Base-by-base conservation (phyloP, 305 asterid species). In the Fraxinus albicans region DNA sequence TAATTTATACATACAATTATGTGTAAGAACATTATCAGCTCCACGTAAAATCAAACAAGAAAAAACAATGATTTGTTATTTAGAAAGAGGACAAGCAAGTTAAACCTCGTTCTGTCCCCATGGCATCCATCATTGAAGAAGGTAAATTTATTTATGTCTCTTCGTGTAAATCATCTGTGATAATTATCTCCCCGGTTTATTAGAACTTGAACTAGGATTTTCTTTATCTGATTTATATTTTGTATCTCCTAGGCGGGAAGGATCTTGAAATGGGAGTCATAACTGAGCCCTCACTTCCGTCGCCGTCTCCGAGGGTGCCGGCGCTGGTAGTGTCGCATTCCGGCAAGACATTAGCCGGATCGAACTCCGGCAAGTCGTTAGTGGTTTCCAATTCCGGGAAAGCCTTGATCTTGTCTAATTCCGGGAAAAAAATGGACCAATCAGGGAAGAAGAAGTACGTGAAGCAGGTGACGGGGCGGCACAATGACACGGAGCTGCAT, bases 391-490 rank as follows among this genome's bases (percentile, higher is more conserved):
- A 73, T 73, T 73, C 77, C 5, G 77, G 77, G 5, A 73, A 73
- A 9, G 92, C 92, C 47, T 87, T 90, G 34, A 90, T 90, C 21
- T 82, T 90, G 23, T 88, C 99, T 8, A 93, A 91, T 87, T 96
- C 98, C 6, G 95, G 99, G 79, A 86, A 42, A 42, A 42, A 90
- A 33, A 86, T 94, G 67, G 98, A 96, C 82, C 99, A 92, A 89
- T 90, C 97, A 13, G 98, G 98, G 73, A 92, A 91, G 88, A 96
- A 96, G 93, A 95, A 95, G 91, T 95, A 95, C 74, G 99, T 95
- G 86, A 95, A 93, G 91, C 98, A 94, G 88, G 99, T 95, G 69
- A 95, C 98, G 0, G 99, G 99, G 2, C 90, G 98, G 80, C 97
- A 95, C 89, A 95, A 95, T 25, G 99, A 95, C 78, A 95, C 98